Percentiles rank a stretch among this genome's conserved stretches.
Conservation (phyloP, 306 rosid genomes). For the Ochetophila trinervis region DNA sequence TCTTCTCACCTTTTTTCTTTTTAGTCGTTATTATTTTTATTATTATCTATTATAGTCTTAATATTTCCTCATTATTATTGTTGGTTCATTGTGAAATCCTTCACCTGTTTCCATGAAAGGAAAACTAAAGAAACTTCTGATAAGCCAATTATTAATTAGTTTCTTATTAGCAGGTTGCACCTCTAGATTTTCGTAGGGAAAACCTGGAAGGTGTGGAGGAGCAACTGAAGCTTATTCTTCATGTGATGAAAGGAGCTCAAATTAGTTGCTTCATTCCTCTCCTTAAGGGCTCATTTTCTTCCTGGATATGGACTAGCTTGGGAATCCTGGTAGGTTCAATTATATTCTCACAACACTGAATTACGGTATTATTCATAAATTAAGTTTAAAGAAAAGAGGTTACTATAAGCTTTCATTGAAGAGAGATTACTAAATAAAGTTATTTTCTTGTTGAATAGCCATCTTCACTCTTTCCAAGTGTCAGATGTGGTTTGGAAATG, state of each 20-base stretch:
- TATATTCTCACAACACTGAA: conserved; percentile 16
- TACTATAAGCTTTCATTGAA: background rate
- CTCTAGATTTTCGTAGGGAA: conserved; percentile 66
- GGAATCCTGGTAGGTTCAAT: conserved; percentile 68
- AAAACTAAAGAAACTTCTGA: background rate
- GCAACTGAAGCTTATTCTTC: conserved; percentile 76
- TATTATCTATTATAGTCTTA: no score
- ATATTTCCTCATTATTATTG: background rate
- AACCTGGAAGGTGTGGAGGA: conserved; percentile 72
- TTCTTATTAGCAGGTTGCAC: conserved; percentile 72
- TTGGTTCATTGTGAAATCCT: background rate
- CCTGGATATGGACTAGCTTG: conserved; percentile 80
- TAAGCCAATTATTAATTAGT: background rate
- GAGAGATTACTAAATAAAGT: background rate
- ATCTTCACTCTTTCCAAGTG: conserved; percentile 80
- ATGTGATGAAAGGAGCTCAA: conserved; percentile 50
- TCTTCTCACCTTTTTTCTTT: background rate
- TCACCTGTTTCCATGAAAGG: background rate
- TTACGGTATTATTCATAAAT: background rate
- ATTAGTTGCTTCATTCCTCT: conserved; percentile 62
- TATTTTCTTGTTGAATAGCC: conserved; percentile 54
- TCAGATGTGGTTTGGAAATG: conserved; percentile 99
- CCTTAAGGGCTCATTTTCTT: conserved; percentile 72
- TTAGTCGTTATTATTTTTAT: no score
- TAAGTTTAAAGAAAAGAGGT: background rate